Evolutionary conservation across 495 filamentous ascomycete genomes (phyloP), one percentile per base, ranked within the genome.

Genomic region (Aspergillus nanangensis): DNA sequence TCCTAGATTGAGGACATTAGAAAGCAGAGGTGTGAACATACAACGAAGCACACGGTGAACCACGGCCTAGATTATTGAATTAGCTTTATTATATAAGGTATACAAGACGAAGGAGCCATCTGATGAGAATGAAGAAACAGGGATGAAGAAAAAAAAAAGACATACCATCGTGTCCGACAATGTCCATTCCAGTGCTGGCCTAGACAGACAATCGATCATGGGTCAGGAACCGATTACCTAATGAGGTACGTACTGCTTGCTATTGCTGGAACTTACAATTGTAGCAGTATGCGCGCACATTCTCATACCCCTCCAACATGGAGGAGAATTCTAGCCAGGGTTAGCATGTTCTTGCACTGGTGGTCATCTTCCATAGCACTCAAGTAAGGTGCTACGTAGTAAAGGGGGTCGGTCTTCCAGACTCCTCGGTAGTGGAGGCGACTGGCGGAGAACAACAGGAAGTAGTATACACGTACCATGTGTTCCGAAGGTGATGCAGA

Each of bases 401-500:
- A n/a, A n/a, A n/a, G n/a, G n/a, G n/a, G n/a, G n/a, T n/a, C n/a
- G n/a, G n/a, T n/a, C n/a, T n/a, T n/a, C n/a, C n/a, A n/a, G n/a
- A n/a, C n/a, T n/a, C n/a, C n/a, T n/a, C n/a, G n/a, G n/a, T n/a
- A n/a, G n/a, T n/a, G n/a, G 18, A 38, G 18, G 4, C 14, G n/a
- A 15, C 20, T 8, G 8, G n/a, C 24, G 24, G 34, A 43, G 31
- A 50, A 45, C 43, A 47, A 36, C 20, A 15, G 50, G 35, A 34
- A 29, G 46, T 27, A 45, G 23, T 47, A 21, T 4, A 7, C 32
- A 60, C 61, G 56, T 56, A 78, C 76, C 74, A 47, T 79, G 70
- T 13, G 70, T 73, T 45, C 76, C 76, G 53, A 77, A 78, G 3
- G 76, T 79, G 54, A 79, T 75, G 57, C 72, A 79, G 55, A 79